Base-by-base conservation (phyloP, 345 rosid genomes). In the Salix exigua region DNA sequence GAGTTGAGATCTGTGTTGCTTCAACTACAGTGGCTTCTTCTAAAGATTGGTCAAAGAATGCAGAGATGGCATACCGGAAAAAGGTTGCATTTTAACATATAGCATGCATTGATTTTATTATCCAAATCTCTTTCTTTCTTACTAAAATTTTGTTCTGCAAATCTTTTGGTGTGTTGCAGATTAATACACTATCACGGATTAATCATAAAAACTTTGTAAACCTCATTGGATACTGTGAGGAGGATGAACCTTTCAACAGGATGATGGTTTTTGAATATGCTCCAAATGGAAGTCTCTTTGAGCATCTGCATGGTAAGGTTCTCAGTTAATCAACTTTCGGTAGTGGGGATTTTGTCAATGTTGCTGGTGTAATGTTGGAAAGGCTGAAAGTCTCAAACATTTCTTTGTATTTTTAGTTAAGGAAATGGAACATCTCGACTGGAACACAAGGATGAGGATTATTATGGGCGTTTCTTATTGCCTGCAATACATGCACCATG, bases 251-350 rank as follows among this genome's bases (percentile, higher is more conserved):
- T 11, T 96, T 96, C 83, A 87, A 78, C 68, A 86, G 98, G 82
- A 92, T 96, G 98, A 94, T 96, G 97, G 98, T 96, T 79, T 96
- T 94, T 61, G 98, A 96, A 89, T 92, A 94, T 79, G 97, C 97
- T 80, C 99, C 97, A 16, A 96, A 94, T 74, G 98, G 97, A 76
- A 80, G 81, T 48, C 89, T 96, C 73, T 91, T 81, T 63, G 99
- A 96, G 85, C 98, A 92, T 88, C 82, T 96, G 75, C 97, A 94
- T 53, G 87, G 98, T 96, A 89, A 87, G 77, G 7, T 38, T 26
- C 53, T 74, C 44, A 40, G 44, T 40, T 64, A 50, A 66, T 77
- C 5, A 63, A 4, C 53, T 33, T 74, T 68, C 35, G 7, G 48
- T 42, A 37, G 19, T 71, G 10, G 28, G 30, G 46, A 51, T 70